Conservation (phyloP, 106 monocot species). For the Acorus gramineus region DNA sequence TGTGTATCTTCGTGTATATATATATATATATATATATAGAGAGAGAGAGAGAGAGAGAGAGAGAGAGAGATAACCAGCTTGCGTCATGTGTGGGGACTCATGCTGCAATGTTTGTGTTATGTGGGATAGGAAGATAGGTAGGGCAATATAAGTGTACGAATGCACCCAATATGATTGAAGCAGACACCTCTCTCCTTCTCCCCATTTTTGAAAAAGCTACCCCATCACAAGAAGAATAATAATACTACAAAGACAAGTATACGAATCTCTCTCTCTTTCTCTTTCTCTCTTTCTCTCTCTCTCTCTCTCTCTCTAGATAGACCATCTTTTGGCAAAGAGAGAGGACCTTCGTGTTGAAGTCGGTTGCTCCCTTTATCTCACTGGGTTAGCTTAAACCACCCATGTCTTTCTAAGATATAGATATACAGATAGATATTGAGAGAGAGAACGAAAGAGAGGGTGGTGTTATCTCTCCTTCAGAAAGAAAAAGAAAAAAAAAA, state of each 20-base stretch:
- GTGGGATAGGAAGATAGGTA: neutral
- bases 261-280: conserved; percentile 5
- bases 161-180: neutral
- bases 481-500: conserved; percentile 6
- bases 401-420: conserved; percentile 9
- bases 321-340: conserved; percentile 18
- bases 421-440: conserved; percentile 7
- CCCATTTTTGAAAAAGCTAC: conserved; percentile 8
- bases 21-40: too few species aligned
- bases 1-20: too few species aligned
- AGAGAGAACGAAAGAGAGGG: conserved; percentile 3
- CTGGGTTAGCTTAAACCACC: conserved; percentile 30
- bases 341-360: conserved; percentile 6
- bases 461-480: conserved; percentile 6
- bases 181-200: neutral
- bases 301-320: conserved; percentile 20
- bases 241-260: neutral
- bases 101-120: too few species aligned
- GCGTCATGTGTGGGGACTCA: too few species aligned
- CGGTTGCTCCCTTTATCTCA: conserved; percentile 22
- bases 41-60: too few species aligned
- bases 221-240: conserved; percentile 17
- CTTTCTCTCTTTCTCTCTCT: conserved; percentile 12
- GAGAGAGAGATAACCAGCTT: too few species aligned
- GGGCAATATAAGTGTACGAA: neutral